Conservation (phyloP, 805 yeast species). For the Lachancea fermentati region DNA sequence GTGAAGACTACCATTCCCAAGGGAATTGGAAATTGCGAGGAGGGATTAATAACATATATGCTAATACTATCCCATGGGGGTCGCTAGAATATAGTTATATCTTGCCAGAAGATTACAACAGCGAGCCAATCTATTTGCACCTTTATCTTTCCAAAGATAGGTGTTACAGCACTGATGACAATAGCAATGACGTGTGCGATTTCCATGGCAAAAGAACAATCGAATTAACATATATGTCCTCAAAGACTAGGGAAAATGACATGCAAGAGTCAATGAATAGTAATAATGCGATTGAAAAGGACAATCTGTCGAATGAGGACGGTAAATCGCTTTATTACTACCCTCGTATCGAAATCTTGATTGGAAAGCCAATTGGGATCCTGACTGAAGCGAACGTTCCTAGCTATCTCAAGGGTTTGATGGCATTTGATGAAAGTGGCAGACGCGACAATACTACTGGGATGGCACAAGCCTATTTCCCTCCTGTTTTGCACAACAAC, state of each 20-base stretch:
- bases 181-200: conserved; percentile 9
- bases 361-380: conserved; percentile 21
- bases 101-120: conserved; percentile 20
- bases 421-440: conserved; percentile 25
- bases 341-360: conserved; percentile 33
- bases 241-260: conserved; percentile 9
- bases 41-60: conserved; percentile 6
- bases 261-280: too few relatives aligned
- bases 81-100: conserved; percentile 8
- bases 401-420: conserved; percentile 19
- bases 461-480: conserved; percentile 33
- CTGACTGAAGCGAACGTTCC: conserved; percentile 19
- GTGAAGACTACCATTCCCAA: conserved; percentile 1
- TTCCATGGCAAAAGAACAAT: conserved; percentile 17
- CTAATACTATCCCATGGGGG: conserved; percentile 10
- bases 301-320: too few relatives aligned
- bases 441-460: conserved; percentile 30
- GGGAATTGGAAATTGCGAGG: conserved; percentile 7
- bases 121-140: conserved; percentile 35
- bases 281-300: too few relatives aligned
- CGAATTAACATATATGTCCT: conserved; percentile 26
- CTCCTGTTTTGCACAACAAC: conserved; percentile 34
- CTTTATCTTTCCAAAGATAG: conserved; percentile 20
- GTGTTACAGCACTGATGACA: conserved; percentile 14
- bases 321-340: conserved; percentile 35